These are phyloP conservation scores for Penicillium sp. DNA, from an alignment of 2,329 filamentous ascomycete genomes.

Conservation along the genomic window DNA sequence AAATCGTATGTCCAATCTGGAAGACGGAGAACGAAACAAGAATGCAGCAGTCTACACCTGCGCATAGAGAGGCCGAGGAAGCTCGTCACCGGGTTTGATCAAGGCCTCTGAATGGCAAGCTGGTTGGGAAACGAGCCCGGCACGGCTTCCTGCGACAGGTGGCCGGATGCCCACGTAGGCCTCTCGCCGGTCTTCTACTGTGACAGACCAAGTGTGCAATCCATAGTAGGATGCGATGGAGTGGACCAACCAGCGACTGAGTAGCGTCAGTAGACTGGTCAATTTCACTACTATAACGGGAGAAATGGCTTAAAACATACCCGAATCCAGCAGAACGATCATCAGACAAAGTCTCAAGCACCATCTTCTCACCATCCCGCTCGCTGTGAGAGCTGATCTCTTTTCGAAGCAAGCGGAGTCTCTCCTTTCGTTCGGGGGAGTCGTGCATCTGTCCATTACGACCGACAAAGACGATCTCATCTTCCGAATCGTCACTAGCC, in stretches of 20 bases:
- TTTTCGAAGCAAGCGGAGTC: constrained; percentile 41
- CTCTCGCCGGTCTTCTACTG: constrained; percentile 61
- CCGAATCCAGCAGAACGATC: constrained; percentile 74
- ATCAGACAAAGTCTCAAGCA: constrained; percentile 70
- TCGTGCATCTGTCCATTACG: constrained; percentile 57
- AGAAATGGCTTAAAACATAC: constrained; percentile 43
- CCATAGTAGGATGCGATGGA: constrained; percentile 89
- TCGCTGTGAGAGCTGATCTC: constrained; percentile 24
- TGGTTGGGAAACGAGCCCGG: constrained; percentile 21
- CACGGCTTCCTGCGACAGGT: constrained; percentile 22
- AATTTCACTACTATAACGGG: neutral
- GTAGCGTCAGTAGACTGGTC: constrained; percentile 12
- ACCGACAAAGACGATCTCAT: constrained; percentile 87
- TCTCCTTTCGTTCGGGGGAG: constrained; percentile 46
- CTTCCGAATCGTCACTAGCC: constrained; percentile 52
- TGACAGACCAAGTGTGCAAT: constrained; percentile 71
- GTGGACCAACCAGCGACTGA: constrained; percentile 82
- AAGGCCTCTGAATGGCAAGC: constrained; percentile 23
- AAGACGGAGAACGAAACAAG: neutral
- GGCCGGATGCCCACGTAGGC: constrained; percentile 67
- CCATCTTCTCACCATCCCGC: constrained; percentile 56
- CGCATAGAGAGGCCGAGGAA: constrained; percentile 33
- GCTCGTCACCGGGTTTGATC: constrained; percentile 30
- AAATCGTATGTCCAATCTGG: constrained; percentile 1
- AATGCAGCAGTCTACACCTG: constrained; percentile 23